Conservation (phyloP, 164 flowering plant species). For the Vitis riparia region DNA sequence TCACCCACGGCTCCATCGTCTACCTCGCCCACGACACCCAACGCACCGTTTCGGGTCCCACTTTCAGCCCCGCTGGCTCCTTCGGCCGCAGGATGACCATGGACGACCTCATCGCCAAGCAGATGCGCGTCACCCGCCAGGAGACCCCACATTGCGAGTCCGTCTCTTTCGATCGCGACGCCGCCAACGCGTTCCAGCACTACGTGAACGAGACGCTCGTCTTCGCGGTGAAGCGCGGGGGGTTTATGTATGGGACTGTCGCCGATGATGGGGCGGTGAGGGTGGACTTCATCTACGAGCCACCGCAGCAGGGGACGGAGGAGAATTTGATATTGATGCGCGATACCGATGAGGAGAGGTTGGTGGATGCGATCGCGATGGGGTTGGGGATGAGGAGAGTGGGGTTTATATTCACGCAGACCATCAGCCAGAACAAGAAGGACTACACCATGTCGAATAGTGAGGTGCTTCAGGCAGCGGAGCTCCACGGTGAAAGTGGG, state of each 20-base stretch:
- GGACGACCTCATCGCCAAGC: slow-evolving; percentile 88
- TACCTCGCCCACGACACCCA: slow-evolving; percentile 75
- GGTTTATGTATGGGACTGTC: slow-evolving; percentile 91
- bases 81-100: slow-evolving; percentile 94
- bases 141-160: slow-evolving; percentile 76
- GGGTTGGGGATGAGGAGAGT: slow-evolving; percentile 70
- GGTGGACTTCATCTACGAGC: slow-evolving; percentile 90
- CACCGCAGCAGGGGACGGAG: slow-evolving; percentile 87
- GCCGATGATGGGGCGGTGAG: slow-evolving; percentile 59
- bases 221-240: slow-evolving; percentile 82
- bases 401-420: slow-evolving; percentile 79
- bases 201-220: slow-evolving; percentile 80
- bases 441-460: slow-evolving; percentile 74
- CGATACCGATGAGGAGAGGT: slow-evolving; percentile 62
- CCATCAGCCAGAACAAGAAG: slow-evolving; percentile 68
- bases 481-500: slow-evolving; percentile 75
- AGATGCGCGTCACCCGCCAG: slow-evolving; percentile 79
- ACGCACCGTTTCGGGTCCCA: slow-evolving; percentile 62
- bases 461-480: slow-evolving; percentile 83
- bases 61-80: slow-evolving; percentile 59
- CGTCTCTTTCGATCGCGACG: slow-evolving; percentile 84
- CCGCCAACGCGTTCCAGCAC: slow-evolving; percentile 80
- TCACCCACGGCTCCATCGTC: slow-evolving; percentile 76
- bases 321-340: slow-evolving; percentile 62
- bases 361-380: slow-evolving; percentile 60